Base-by-base conservation (phyloP, 768 basidiomycete species). In the Antrodiella citrinella region DNA sequence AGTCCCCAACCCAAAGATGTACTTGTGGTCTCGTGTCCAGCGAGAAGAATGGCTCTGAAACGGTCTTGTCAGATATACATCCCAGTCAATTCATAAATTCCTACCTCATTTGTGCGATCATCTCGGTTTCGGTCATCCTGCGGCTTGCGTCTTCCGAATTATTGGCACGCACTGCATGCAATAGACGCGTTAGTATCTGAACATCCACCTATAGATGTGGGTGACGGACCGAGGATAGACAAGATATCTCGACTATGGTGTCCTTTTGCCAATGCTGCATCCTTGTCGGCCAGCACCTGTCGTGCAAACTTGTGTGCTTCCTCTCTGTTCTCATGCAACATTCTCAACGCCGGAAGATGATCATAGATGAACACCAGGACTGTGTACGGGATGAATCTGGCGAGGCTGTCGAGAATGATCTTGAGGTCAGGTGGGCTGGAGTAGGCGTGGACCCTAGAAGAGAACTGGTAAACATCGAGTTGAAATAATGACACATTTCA, bases 161-260 rank as follows among this genome's bases (percentile, higher is more conserved):
- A 59, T 82, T 81, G 11, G 79, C 79, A 57, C 74, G 72, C 42
- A 80, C 79, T 80, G 43, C 1, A 35, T 15, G 13, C 18, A n/a
- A n/a, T n/a, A n/a, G n/a, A n/a, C n/a, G n/a, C n/a, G n/a, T n/a
- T n/a, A n/a, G n/a, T n/a, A n/a, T n/a, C n/a, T n/a, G n/a, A n/a
- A n/a, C n/a, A n/a, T n/a, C n/a, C n/a, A n/a, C n/a, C n/a, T n/a
- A n/a, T n/a, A n/a, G n/a, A n/a, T n/a, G n/a, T n/a, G n/a, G n/a
- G n/a, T n/a, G n/a, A 43, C 68, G 47, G 50, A 79, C 81, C 75
- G 7, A 82, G 66, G 15, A 81, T 65, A 49, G 77, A 78, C 54
- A 82, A 64, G 20, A 80, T 69, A 57, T 82, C 81, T 44, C 72
- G 74, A 47, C 68, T 72, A 20, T 69, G 68, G 72, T 77, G 2